These are phyloP conservation scores for Microcos paniculata DNA, from an alignment of 345 rosid genomes.

Conservation along the genomic window DNA sequence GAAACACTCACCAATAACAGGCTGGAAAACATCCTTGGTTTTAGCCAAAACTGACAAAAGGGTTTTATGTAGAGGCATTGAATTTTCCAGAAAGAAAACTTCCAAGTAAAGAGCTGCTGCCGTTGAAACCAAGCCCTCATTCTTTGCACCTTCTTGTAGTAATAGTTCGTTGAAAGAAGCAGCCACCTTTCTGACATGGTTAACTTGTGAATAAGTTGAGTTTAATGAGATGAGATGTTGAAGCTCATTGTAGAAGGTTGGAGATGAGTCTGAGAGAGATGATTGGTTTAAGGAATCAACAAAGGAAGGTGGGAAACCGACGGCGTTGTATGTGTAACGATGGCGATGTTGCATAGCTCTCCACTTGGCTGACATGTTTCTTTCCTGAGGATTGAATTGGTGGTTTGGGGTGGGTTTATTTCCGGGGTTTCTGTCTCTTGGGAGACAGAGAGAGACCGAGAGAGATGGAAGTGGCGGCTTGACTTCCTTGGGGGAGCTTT, in stretches of 20 bases:
- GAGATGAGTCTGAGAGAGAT: slow-evolving; percentile 27
- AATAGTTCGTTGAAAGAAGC: slow-evolving; percentile 55
- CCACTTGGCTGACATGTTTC: slow-evolving; percentile 90
- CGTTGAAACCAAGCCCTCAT: slow-evolving; percentile 24
- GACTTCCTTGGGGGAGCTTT: not conserved
- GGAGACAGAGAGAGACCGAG: not conserved
- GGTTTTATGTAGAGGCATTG: slow-evolving; percentile 74
- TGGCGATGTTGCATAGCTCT: slow-evolving; percentile 96
- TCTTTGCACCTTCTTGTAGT: slow-evolving; percentile 25
- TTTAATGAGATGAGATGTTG: slow-evolving; percentile 54
- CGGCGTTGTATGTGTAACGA: slow-evolving; percentile 89
- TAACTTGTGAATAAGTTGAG: slow-evolving; percentile 75
- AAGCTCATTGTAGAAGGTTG: slow-evolving; percentile 50
- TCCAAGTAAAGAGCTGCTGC: slow-evolving; percentile 63
- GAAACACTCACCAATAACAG: slow-evolving; percentile 53
- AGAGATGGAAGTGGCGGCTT: not conserved
- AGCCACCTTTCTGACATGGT: slow-evolving; percentile 63
- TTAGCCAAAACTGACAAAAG: slow-evolving; percentile 73
- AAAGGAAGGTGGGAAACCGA: slow-evolving; percentile 61
- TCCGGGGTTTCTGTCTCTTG: not conserved
- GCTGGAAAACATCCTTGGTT: slow-evolving; percentile 41
- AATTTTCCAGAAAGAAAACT: slow-evolving; percentile 77
- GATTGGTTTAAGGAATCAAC: slow-evolving; percentile 43
- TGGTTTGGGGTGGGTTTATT: not conserved
- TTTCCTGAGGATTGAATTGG: not conserved